Evolutionary conservation across 768 basidiomycete genomes (phyloP), one percentile per base, ranked within the genome.

Genomic region (Collybiopsis luxurians): DNA sequence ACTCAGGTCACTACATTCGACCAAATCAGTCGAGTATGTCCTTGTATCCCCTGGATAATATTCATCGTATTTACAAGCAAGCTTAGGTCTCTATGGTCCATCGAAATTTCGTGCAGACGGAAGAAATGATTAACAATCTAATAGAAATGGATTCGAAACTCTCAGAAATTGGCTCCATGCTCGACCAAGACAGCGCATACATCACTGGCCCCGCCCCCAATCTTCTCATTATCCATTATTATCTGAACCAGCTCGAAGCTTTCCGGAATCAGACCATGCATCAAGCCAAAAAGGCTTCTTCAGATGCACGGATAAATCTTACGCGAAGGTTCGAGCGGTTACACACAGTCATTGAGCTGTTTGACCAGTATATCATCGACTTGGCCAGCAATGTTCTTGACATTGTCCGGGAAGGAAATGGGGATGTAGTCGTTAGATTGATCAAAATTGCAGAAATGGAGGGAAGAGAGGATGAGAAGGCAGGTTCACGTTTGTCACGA

Each of bases 261-360:
- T 99, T 99, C 73, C 84, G 95, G 2, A 98, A 98, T 66, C 87
- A 96, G 68, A 94, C 94, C 11, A 84, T 98, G 79, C 93, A 95
- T 63, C 89, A 93, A 67, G 95, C 96, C 15, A 96, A 95, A 73
- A 83, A 87, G 57, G 86, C 90, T 4, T 85, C 86, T 13, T 73
- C 83, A 0, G 76, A 80, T 40, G 85, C 86, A 3, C 82, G 87
- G 54, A 74, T 77, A 40, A 93, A 89, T 11, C 77, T 93, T 36
- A 76, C 80, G 6, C 82, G 85, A 48, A 87, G 88, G 78, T 98
- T 99, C 66, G 90, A 93, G 68, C 85, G 90, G 15, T 77, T 98
- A 10, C 90, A 90, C 58, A 83, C 79, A 55, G 78, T 95, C 59
- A 88, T 94, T 24, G 77, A 82, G 24, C 83, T 83, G 19, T 99